These are phyloP conservation scores for Panicum miliaceum DNA, from an alignment of 176 grass and related monocot genomes.

Conservation along the genomic window DNA sequence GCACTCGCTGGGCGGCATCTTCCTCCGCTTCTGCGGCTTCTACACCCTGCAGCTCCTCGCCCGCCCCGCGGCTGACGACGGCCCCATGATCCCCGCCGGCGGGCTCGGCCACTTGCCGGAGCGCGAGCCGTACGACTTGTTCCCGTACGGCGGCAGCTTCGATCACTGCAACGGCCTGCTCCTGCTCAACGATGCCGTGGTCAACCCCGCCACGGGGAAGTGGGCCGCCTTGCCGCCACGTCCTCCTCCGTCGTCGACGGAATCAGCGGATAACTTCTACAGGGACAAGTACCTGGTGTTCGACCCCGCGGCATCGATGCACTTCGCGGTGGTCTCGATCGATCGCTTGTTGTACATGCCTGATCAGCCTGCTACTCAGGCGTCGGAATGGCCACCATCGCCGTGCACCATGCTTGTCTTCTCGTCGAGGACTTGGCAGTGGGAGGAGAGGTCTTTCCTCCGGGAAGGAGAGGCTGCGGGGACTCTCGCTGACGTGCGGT, in stretches of 20 bases:
- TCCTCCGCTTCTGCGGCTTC: neutral
- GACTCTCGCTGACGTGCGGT: neutral
- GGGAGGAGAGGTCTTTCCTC: neutral
- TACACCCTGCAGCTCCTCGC: neutral
- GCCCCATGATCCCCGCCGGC: neutral
- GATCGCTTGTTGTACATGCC: neutral
- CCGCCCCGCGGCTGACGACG: neutral
- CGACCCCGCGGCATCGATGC: neutral
- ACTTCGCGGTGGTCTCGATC: neutral
- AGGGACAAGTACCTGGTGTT: neutral
- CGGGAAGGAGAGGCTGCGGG: neutral
- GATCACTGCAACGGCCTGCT: slow-evolving; percentile 5
- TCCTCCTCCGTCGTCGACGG: too few species aligned
- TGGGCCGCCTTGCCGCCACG: neutral
- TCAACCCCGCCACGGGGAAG: neutral
- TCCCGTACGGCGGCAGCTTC: too few species aligned
- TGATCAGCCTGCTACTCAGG: neutral
- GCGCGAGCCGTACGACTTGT: too few species aligned
- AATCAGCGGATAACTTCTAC: neutral
- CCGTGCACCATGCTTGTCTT: neutral
- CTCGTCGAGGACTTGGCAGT: neutral
- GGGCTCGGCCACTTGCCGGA: neutral
- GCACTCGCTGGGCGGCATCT: neutral
- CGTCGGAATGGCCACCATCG: neutral
- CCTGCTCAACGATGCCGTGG: neutral